Evolutionary conservation across 495 filamentous ascomycete species (phyloP), one percentile per base, ranked within the genome.

Genomic region (Neurospora sp.): DNA sequence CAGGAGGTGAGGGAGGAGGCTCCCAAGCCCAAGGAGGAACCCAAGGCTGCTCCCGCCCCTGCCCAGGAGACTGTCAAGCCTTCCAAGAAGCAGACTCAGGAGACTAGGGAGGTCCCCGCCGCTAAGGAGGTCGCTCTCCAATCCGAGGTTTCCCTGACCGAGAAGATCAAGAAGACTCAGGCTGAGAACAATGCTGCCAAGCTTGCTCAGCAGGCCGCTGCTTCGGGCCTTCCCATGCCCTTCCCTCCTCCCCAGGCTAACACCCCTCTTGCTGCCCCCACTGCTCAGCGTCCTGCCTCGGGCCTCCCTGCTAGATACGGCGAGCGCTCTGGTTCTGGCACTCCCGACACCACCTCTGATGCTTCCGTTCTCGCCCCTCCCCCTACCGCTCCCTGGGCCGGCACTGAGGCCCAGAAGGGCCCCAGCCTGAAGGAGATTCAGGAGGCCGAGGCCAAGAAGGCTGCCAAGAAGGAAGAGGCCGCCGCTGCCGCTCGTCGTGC

Each of bases 381-480:
- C 4, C 91, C 93, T 3, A 85, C 97, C 68, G 96, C 96, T 2
- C 96, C 96, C 1, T 99, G 96, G 96, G 96, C 96, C 6, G 84
- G 87, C 27, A 74, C 77, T 14, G 94, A 94, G 77, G 81, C 89
- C 22, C 89, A 92, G 39, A 98, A 93, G 83, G 94, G 93, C 0
- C 96, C 95, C 3, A 97, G 94, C 71, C 86, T 99, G 71, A 98
- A 93, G 82, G 94, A 99, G 77, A 99, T 99, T 45, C 96, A 99
- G 78, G 96, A 97, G 81, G 89, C 93, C 35, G 96, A 99, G 81
- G 95, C 96, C 42, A 91, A 91, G 76, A 96, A 93, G 78, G 95
- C 94, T n/a, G 94, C 96, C 10, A 92, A 96, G 80, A 90, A 87
- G 39, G 96, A 98, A 76, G 94, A 96, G 74, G 82, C 89, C 40